Evolutionary conservation across 345 rosid species (phyloP), one percentile per base, ranked within the genome.

Genomic region (Dovyalis caffra): DNA sequence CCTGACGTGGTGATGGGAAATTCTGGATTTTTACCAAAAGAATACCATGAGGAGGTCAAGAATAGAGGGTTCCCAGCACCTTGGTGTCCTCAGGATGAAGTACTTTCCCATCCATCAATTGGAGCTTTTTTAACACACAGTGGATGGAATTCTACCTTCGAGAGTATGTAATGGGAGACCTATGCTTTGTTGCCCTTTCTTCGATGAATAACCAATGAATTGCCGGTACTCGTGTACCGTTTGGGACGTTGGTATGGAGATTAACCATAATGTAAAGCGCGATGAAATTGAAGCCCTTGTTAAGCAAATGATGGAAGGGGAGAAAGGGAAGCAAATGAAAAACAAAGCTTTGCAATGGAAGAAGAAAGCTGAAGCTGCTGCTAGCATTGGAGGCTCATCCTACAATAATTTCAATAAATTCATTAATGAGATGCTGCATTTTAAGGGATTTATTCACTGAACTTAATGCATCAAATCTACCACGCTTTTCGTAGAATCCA

Each of bases 141-240:
- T 3, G 87, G 85, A 18, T 82, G 85, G 83, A 85, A 85, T 58
- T 85, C 85, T 8, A 58, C 18, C 1, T 0, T 76, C 57, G 86
- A 85, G 69, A 34, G 69, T 23, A 49, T 33, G 70, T 21, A 66
- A 33, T 3, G 82, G 87, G 0, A 63, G 68, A 16, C 78, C 83
- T 0, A 21, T 85, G 21, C 61, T 82, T 6, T 77, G 83, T 26
- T 79, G 83, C 85, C 87, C 85, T 0, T 85, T 74, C 31, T 81
- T 82, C 4, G 83, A 71, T 8, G 85, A 85, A 23, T 83, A 85
- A 34, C 82, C 38, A 16, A 85, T 85, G 1, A 82, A 74, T 32
- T 72, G 83, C 29, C 37, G 76, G 45, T 79, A 79, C 64, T 73
- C 74, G 3, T 85, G 85, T 75, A 60, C 28, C 0, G 20, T 26